Evolutionary conservation across 2,329 filamentous ascomycete species (phyloP).

Genomic region (Clonostachys sp.): DNA sequence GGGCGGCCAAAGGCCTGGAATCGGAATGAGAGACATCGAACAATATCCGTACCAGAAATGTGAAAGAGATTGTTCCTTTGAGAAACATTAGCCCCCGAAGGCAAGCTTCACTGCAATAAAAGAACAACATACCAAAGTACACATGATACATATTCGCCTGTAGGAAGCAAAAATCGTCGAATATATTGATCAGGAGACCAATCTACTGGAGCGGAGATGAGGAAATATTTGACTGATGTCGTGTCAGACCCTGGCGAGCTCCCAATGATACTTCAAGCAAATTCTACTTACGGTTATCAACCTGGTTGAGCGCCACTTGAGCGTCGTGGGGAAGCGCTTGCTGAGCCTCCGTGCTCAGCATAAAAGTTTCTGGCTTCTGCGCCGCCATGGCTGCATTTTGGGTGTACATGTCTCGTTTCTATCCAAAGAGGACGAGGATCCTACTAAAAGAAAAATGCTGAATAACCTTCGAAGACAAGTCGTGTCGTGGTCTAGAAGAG

Average conservation of each 20-base stretch:
- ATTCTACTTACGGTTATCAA: slow-evolving; percentile 78
- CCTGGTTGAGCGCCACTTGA: slow-evolving; percentile 94
- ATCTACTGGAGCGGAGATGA: slow-evolving; percentile 96
- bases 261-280: neutral
- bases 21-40: slow-evolving; percentile 93
- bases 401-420: slow-evolving; percentile 61
- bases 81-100: slow-evolving; percentile 3
- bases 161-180: slow-evolving; percentile 88
- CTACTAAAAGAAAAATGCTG: no score
- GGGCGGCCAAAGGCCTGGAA: slow-evolving; percentile 98
- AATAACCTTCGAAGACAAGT: no score
- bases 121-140: slow-evolving; percentile 66
- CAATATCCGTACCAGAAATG: slow-evolving; percentile 98
- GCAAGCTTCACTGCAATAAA: neutral
- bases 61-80: slow-evolving; percentile 87
- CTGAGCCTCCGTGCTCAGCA: slow-evolving; percentile 95
- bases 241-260: slow-evolving; percentile 5
- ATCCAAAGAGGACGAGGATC: neutral
- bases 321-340: slow-evolving; percentile 94
- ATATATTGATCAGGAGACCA: slow-evolving; percentile 98
- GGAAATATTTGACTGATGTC: slow-evolving; percentile 89
- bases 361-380: slow-evolving; percentile 97
- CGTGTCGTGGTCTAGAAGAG: no score
- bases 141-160: slow-evolving; percentile 97
- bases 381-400: slow-evolving; percentile 85